Evolutionary conservation across 129 eudicot species (phyloP).

Genomic region (Tagetes erecta): DNA sequence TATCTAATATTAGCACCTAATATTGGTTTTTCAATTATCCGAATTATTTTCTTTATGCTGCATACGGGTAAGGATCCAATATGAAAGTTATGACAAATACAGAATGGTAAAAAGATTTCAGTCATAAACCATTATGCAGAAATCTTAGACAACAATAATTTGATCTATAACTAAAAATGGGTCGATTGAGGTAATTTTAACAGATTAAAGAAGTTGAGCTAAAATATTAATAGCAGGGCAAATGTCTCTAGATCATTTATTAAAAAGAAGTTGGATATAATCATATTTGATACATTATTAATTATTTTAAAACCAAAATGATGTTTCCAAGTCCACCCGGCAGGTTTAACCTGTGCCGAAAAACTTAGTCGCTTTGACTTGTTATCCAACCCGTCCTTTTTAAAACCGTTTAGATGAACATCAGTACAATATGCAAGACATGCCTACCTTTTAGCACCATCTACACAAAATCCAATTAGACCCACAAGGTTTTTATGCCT

Average conservation of each 20-base stretch:
- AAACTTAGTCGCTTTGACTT: neutral
- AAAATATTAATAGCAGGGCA: neutral
- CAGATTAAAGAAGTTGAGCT: neutral
- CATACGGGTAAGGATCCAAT: neutral
- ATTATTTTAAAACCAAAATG: neutral
- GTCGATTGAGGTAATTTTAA: neutral
- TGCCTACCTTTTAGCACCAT: constrained; percentile 74
- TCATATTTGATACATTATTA: neutral
- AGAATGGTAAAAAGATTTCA: neutral
- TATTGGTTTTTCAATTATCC: neutral
- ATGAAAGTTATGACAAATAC: neutral
- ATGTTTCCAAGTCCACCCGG: neutral
- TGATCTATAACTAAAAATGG: neutral
- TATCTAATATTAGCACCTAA: neutral
- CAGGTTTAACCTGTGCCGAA: neutral
- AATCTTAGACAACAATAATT: neutral
- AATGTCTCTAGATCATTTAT: neutral
- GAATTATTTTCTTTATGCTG: neutral
- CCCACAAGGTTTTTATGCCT: constrained; percentile 96
- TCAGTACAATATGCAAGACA: constrained; percentile 1
- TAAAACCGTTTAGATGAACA: neutral
- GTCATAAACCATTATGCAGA: neutral
- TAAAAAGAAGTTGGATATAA: neutral
- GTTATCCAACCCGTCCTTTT: neutral
- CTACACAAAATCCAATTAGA: constrained; percentile 84